phyloP scores from a whole-genome alignment of 1,284 basidiomycete species.

The Meira miltonrushii region DNA sequence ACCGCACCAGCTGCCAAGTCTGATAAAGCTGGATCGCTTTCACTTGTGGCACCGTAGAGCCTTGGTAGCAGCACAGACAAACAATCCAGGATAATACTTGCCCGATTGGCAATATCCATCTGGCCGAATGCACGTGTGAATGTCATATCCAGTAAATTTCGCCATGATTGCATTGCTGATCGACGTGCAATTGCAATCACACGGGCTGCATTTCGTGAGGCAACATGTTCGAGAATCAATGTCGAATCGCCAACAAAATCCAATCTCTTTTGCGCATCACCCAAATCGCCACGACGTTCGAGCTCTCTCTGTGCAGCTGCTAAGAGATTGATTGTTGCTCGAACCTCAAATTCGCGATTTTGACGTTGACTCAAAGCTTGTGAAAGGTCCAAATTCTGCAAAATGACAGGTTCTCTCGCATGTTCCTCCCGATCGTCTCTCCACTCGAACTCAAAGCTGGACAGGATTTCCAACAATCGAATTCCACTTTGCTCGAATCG shows the following conservation, averaged over 20 bases:
- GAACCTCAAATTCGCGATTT: slow-evolving; percentile 69
- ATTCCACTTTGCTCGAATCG: slow-evolving; percentile 58
- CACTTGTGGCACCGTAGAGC: slow-evolving; percentile 27
- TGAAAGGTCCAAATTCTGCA: slow-evolving; percentile 65
- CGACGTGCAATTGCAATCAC: slow-evolving; percentile 35
- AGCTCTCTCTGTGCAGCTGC: slow-evolving; percentile 23
- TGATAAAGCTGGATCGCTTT: slow-evolving; percentile 61
- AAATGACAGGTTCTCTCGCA: slow-evolving; percentile 63
- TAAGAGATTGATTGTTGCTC: slow-evolving; percentile 59
- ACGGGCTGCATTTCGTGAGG: slow-evolving; percentile 43
- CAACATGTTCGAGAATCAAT: slow-evolving; percentile 37
- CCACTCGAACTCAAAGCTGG: slow-evolving; percentile 82
- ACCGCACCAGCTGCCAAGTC: slow-evolving; percentile 75
- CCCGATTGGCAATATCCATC: slow-evolving; percentile 38
- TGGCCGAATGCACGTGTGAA: slow-evolving; percentile 32
- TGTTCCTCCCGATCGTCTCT: slow-evolving; percentile 60
- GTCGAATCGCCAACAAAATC: slow-evolving; percentile 40
- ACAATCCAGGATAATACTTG: slow-evolving; percentile 39
- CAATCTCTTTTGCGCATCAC: slow-evolving; percentile 27
- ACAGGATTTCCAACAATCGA: slow-evolving; percentile 81
- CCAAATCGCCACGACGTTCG: slow-evolving; percentile 33
- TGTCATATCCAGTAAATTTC: slow-evolving; percentile 45
- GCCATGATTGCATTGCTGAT: slow-evolving; percentile 39
- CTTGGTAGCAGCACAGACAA: slow-evolving; percentile 42
- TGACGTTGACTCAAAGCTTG: slow-evolving; percentile 68